A percentile compares a stretch with the other conserved stretches of the same genome.
Evolutionary conservation across 441 rosid species (phyloP).

Genomic region (Syzygium malaccense): DNA sequence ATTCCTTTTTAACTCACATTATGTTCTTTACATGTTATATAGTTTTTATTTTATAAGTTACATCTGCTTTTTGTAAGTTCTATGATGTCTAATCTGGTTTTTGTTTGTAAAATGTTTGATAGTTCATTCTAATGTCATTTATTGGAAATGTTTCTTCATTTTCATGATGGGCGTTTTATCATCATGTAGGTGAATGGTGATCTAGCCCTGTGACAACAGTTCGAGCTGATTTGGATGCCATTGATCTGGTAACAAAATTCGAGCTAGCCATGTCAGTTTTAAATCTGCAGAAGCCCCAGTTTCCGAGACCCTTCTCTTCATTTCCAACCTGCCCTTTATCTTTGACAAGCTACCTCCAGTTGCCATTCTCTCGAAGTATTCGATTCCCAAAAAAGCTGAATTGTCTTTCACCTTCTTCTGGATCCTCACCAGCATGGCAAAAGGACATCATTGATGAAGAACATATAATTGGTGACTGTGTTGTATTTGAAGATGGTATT

Average conservation of each 20-base stretch:
- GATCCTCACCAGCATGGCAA: conserved; percentile 21
- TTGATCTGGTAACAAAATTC: neutral
- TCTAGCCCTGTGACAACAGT: neutral
- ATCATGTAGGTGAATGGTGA: neutral
- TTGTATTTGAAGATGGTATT: conserved; percentile 79
- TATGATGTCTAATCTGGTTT: neutral
- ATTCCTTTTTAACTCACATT: neutral
- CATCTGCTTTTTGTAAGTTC: neutral
- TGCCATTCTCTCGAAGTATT: neutral
- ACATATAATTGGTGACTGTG: conserved; percentile 71
- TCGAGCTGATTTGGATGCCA: neutral
- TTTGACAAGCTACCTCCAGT: neutral
- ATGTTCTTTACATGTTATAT: neutral
- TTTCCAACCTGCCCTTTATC: neutral
- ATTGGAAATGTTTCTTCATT: neutral
- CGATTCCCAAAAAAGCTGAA: conserved; percentile 14
- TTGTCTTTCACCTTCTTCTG: conserved; percentile 31
- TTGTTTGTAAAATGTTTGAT: neutral
- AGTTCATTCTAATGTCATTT: neutral
- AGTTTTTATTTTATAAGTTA: neutral
- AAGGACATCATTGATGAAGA: conserved; percentile 12
- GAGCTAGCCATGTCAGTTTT: neutral
- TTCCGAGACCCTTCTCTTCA: neutral
- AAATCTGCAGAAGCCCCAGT: neutral
- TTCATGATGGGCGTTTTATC: neutral